Evolutionary conservation across 148 eudicot species (phyloP), one percentile per base, ranked within the genome.

Genomic region (Limonium bicolor): DNA sequence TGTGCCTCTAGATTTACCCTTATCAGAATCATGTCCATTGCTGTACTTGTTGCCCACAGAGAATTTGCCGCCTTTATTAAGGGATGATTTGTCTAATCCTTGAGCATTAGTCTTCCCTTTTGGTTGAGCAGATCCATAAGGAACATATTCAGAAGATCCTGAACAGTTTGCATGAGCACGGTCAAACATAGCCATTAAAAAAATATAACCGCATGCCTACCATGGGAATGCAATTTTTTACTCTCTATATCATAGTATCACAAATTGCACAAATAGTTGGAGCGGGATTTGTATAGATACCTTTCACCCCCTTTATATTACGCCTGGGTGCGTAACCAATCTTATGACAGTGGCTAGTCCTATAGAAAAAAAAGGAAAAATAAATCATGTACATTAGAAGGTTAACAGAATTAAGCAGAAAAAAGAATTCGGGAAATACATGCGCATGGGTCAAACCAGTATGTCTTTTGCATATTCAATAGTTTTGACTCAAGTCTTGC

Each of bases 311-410:
- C 24, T 56, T 80, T 42, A 56, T 62, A 46, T 65, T 50, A 12
- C 74, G 65, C 10, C 85, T 60, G 38, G 78, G 77, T 56, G 95
- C 85, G 64, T 90, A 90, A 20, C 99, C 99, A 36, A 90, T 80
- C 54, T 61, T 63, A 57, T 90, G 94, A 53, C 93, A 85, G 7
- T 61, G 18, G 7, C 63, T 46, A 27, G 61, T 36, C 97, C 96
- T 88, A 20, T 19, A 25, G 17, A 61, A 22, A 33, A 15, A 45
- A 41, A 15, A 43, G 55, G 27, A 34, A 55, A n/a, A 16, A 14
- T 20, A 15, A 28, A 29, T 5, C 10, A 6, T 14, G 24, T 10
- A 26, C 24, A 43, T 8, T 4, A n/a, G n/a, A n/a, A n/a, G n/a
- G n/a, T n/a, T n/a, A 23, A 15, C 24, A n/a, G 17, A 11, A 13